Evolutionary conservation across 1,284 basidiomycete species (phyloP).

Genomic region (Marasmius fiardii): DNA sequence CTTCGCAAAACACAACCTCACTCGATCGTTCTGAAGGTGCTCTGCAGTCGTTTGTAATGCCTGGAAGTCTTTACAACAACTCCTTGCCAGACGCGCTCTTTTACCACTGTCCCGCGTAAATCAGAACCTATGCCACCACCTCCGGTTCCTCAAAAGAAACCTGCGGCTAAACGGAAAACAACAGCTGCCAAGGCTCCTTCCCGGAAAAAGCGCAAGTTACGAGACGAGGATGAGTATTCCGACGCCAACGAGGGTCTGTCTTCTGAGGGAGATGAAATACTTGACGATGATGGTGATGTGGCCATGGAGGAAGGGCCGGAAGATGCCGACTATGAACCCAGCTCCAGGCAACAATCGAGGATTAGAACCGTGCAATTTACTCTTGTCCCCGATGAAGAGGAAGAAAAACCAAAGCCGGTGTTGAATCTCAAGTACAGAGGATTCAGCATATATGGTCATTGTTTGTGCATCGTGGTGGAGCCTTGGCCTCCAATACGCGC

Average conservation of each 20-base stretch:
- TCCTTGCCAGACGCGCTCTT: constrained; percentile 46
- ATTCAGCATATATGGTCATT: constrained; percentile 63
- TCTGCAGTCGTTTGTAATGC: neutral
- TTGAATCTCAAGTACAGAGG: constrained; percentile 64
- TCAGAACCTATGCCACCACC: constrained; percentile 17
- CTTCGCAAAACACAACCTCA: constrained; percentile 74
- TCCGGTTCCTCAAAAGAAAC: constrained; percentile 20
- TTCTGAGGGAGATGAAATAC: constrained; percentile 23
- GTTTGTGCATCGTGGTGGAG: constrained; percentile 75
- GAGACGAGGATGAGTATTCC: constrained; percentile 25
- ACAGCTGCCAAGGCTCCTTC: constrained; percentile 17
- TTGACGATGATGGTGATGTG: constrained; percentile 20
- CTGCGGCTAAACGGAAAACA: constrained; percentile 24
- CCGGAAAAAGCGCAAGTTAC: constrained; percentile 41
- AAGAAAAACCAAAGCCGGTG: constrained; percentile 67
- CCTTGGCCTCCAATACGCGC: constrained; percentile 59
- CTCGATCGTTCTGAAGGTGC: constrained; percentile 69
- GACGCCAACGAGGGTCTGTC: constrained; percentile 18
- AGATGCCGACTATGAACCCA: constrained; percentile 3
- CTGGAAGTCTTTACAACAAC: neutral
- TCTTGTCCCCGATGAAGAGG: constrained; percentile 45
- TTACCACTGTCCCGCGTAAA: constrained; percentile 36
- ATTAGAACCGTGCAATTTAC: constrained; percentile 11
- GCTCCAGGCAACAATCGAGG: neutral
- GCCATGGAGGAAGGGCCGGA: constrained; percentile 18